These are phyloP conservation scores for Aspergillus hiratsukae DNA, from an alignment of 2,329 filamentous ascomycete species.

Conservation along the genomic window DNA sequence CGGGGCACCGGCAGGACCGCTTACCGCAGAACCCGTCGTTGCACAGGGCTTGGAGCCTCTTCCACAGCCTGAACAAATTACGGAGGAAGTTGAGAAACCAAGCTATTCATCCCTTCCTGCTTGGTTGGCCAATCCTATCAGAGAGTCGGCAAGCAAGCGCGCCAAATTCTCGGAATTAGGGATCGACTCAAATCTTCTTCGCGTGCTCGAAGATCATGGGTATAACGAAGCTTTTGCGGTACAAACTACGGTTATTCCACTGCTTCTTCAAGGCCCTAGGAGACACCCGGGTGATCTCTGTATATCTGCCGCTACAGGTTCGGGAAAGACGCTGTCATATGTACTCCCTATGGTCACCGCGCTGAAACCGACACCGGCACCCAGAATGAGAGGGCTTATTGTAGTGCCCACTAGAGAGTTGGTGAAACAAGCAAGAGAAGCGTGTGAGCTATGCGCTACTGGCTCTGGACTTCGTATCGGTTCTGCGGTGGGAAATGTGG, in stretches of 20 bases:
- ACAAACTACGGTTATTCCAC: conserved; percentile 73
- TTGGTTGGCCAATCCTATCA: conserved; percentile 76
- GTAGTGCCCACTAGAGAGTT: conserved; percentile 89
- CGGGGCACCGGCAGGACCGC: conserved; percentile 3
- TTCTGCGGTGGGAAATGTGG: conserved; percentile 75
- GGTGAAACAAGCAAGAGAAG: conserved; percentile 77
- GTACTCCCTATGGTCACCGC: conserved; percentile 78
- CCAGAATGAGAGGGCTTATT: conserved; percentile 70
- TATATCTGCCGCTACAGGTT: conserved; percentile 89
- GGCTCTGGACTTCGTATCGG: conserved; percentile 73
- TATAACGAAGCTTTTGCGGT: conserved; percentile 72
- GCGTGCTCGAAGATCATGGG: conserved; percentile 62
- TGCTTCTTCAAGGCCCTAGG: conserved; percentile 64
- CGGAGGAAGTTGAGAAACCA: conserved; percentile 55
- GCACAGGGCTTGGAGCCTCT: conserved; percentile 67
- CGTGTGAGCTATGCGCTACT: conserved; percentile 68
- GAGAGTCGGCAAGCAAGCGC: conserved; percentile 57
- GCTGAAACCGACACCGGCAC: conserved; percentile 60
- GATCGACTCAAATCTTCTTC: conserved; percentile 56
- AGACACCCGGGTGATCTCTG: conserved; percentile 71
- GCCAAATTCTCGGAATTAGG: conserved; percentile 62
- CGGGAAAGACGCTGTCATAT: conserved; percentile 92
- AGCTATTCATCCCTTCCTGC: conserved; percentile 73
- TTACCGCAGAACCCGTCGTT: conserved; percentile 27
- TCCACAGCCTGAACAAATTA: conserved; percentile 63